phyloP scores from a whole-genome alignment of 345 rosid species.

The Populus alba region DNA sequence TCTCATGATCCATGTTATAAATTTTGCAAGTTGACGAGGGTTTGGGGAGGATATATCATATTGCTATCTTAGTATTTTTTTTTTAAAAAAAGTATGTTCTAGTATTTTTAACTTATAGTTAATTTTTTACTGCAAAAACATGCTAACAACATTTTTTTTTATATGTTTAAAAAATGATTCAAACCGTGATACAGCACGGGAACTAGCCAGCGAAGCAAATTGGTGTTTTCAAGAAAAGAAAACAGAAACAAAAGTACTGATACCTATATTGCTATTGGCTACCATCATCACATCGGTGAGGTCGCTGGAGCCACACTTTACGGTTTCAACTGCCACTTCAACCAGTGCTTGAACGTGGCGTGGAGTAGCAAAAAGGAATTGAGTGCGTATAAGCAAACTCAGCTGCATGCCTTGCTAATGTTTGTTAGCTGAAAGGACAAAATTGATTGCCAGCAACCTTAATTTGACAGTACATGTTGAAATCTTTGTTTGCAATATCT shows the following conservation, averaged over 20 bases:
- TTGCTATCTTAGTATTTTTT: too few species aligned
- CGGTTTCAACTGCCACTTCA: neutral
- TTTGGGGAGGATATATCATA: too few species aligned
- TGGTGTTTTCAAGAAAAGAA: neutral
- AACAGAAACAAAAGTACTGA: neutral
- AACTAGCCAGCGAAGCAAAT: too few species aligned
- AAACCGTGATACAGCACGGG: too few species aligned
- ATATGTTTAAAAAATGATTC: too few species aligned
- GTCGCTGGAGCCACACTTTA: neutral
- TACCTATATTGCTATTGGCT: neutral
- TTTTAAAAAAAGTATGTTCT: too few species aligned
- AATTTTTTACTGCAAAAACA: too few species aligned
- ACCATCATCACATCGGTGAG: neutral
- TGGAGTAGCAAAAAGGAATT: neutral
- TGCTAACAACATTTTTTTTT: too few species aligned
- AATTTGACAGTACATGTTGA: neutral
- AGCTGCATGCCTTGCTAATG: neutral
- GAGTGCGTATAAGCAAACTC: conserved; percentile 1
- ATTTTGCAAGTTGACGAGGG: too few species aligned
- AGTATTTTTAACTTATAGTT: too few species aligned
- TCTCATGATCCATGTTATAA: too few species aligned
- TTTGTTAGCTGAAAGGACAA: neutral
- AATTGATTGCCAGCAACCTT: neutral
- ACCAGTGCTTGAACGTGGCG: neutral
- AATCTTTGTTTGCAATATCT: neutral